A percentile compares a stretch with the other conserved stretches of the same genome.
phyloP scores from a whole-genome alignment of 306 rosid species.

The Trifolium repens region DNA sequence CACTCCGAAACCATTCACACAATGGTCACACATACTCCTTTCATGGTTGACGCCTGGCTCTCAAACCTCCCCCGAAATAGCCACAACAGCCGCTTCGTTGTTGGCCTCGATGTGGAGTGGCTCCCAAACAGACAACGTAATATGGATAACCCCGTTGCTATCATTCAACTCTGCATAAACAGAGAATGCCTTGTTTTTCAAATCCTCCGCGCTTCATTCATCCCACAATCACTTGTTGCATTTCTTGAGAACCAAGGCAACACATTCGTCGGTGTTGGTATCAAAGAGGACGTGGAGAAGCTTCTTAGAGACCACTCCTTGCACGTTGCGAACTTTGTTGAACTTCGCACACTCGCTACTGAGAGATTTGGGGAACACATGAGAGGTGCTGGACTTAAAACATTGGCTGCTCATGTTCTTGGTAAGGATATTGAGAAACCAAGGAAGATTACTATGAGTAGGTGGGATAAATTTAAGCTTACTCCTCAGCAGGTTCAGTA shows the following conservation, averaged over 20 bases:
- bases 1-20: slow-evolving; percentile 38
- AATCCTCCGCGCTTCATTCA: slow-evolving; percentile 37
- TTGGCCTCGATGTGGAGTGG: slow-evolving; percentile 56
- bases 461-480: slow-evolving; percentile 41
- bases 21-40: slow-evolving; percentile 38
- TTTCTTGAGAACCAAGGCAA: slow-evolving; percentile 21
- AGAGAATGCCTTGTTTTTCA: slow-evolving; percentile 50
- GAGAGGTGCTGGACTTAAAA: slow-evolving; percentile 33
- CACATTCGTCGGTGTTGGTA: slow-evolving; percentile 50
- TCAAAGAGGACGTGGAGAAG: slow-evolving; percentile 42
- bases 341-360: slow-evolving; percentile 40
- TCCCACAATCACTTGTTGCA: slow-evolving; percentile 33
- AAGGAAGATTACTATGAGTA: slow-evolving; percentile 16
- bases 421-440: slow-evolving; percentile 42
- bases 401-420: slow-evolving; percentile 28
- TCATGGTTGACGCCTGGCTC: slow-evolving; percentile 49
- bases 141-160: slow-evolving; percentile 36
- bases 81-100: background rate
- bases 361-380: background rate
- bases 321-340: slow-evolving; percentile 23
- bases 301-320: slow-evolving; percentile 35
- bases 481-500: slow-evolving; percentile 43
- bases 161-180: slow-evolving; percentile 44
- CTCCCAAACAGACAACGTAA: slow-evolving; percentile 45
- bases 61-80: background rate